These are phyloP conservation scores for Cercospora janseana DNA, from an alignment of 2,329 filamentous ascomycete species.

Conservation along the genomic window DNA sequence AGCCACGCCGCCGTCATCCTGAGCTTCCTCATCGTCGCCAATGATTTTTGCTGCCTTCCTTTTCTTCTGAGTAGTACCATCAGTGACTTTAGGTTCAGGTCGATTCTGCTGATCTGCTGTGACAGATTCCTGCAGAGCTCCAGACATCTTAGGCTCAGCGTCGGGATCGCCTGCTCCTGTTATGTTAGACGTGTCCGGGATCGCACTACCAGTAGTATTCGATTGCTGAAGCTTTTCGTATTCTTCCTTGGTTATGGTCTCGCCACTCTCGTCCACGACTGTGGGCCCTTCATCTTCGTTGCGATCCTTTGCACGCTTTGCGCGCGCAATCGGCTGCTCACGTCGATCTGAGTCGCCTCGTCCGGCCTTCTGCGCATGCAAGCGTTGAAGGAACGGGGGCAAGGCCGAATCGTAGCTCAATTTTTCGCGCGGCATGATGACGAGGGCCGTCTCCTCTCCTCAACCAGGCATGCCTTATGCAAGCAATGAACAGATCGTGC, in stretches of 20 bases:
- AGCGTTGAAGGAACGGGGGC: conserved; percentile 48
- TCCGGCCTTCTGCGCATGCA: conserved; percentile 54
- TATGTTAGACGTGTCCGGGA: conserved; percentile 21
- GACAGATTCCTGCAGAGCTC: conserved; percentile 30
- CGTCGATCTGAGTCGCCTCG: conserved; percentile 46
- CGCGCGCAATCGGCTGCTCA: conserved; percentile 46
- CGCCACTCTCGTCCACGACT: conserved; percentile 69
- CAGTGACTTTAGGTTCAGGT: conserved; percentile 28
- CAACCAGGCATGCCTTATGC: too few relatives aligned
- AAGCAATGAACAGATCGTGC: too few relatives aligned
- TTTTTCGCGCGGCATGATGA: conserved; percentile 54
- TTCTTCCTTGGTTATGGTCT: conserved; percentile 55
- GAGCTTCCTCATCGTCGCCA: conserved; percentile 32
- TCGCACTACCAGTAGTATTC: not conserved
- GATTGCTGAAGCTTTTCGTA: conserved; percentile 43
- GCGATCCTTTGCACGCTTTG: conserved; percentile 56
- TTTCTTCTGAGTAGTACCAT: conserved; percentile 36
- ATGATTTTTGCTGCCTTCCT: conserved; percentile 39
- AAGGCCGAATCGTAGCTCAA: conserved; percentile 62
- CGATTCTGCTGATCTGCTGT: too few relatives aligned
- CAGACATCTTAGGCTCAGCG: conserved; percentile 28
- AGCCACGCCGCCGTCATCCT: conserved; percentile 16
- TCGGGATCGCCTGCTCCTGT: conserved; percentile 27
- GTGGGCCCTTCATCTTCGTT: conserved; percentile 75
- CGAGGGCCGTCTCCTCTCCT: not conserved